These are phyloP conservation scores for Arachis hypogaea DNA, from an alignment of 306 rosid species.

Conservation along the genomic window DNA sequence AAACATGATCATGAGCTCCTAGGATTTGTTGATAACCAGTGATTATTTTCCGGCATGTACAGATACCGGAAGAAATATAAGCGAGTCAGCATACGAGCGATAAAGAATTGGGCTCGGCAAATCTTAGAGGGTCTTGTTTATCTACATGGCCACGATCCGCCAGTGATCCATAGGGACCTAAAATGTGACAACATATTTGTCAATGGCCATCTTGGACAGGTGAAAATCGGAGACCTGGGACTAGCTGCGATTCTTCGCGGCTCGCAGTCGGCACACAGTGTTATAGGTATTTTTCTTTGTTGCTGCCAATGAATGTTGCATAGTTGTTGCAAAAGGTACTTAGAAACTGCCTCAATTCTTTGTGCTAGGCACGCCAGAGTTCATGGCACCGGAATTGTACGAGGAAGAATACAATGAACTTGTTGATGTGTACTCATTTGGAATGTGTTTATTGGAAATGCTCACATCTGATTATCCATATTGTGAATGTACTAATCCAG, in stretches of 20 bases:
- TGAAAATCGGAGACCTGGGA: slow-evolving; percentile 94
- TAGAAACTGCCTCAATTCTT: slow-evolving; percentile 6
- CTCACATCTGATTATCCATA: slow-evolving; percentile 86
- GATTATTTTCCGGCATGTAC: slow-evolving; percentile 26
- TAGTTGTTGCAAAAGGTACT: neutral
- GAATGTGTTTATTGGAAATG: slow-evolving; percentile 95
- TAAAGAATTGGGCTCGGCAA: slow-evolving; percentile 86
- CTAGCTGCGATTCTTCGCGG: slow-evolving; percentile 82
- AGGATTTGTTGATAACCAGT: slow-evolving; percentile 4
- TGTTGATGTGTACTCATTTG: slow-evolving; percentile 93
- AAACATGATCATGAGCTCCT: neutral
- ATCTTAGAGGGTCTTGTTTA: slow-evolving; percentile 78
- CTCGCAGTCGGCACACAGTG: slow-evolving; percentile 86
- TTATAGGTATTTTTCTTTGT: slow-evolving; percentile 64
- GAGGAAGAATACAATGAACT: slow-evolving; percentile 94
- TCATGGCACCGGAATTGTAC: slow-evolving; percentile 95
- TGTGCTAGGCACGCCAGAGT: slow-evolving; percentile 84
- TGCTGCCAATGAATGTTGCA: slow-evolving; percentile 4
- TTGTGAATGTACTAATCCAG: slow-evolving; percentile 86
- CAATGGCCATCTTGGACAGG: slow-evolving; percentile 97
- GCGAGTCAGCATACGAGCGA: slow-evolving; percentile 63
- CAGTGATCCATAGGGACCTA: slow-evolving; percentile 89
- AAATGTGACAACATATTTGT: slow-evolving; percentile 93
- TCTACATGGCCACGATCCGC: slow-evolving; percentile 84
- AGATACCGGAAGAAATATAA: slow-evolving; percentile 79